Percentiles rank a stretch among this genome's conserved stretches.
Evolutionary conservation across 2,329 filamentous ascomycete genomes (phyloP).

Genomic region (Cytospora chrysosperma): DNA sequence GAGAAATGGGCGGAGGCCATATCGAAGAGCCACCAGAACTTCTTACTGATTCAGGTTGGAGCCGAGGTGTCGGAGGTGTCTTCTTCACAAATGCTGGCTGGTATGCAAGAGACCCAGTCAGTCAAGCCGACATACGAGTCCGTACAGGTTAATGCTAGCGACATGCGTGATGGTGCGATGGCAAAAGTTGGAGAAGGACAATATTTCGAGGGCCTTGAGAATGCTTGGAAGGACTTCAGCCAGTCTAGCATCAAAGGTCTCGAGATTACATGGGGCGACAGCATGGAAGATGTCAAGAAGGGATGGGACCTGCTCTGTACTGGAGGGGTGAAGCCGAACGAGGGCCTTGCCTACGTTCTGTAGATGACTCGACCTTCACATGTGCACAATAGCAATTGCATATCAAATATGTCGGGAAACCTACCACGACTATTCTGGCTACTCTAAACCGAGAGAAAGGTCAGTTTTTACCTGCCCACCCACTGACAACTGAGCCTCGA

Average conservation of each 20-base stretch:
- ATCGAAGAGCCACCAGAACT: background rate
- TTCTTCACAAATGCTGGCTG: background rate
- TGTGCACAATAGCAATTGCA: background rate
- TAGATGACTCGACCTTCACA: background rate
- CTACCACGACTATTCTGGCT: background rate
- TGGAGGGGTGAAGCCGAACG: background rate
- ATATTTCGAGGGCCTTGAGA: slow-evolving; percentile 1
- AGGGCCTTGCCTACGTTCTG: slow-evolving; percentile 3
- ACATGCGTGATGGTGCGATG: slow-evolving; percentile 5
- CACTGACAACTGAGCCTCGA: no score
- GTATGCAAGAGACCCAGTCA: background rate
- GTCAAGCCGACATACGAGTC: slow-evolving; percentile 1
- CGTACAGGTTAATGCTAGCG: slow-evolving; percentile 7
- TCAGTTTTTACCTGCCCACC: no score
- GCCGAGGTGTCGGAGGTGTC: background rate
- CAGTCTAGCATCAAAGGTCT: background rate
- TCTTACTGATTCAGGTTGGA: background rate
- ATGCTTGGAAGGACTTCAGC: background rate
- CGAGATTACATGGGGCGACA: background rate
- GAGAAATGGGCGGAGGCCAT: background rate
- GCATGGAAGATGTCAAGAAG: slow-evolving; percentile 2
- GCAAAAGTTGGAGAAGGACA: background rate
- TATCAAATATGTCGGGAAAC: background rate
- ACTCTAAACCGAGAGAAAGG: no score
- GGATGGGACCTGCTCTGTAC: background rate